Base-by-base conservation (phyloP, 2,329 filamentous ascomycete genomes). In the Eurotiales sp. region DNA sequence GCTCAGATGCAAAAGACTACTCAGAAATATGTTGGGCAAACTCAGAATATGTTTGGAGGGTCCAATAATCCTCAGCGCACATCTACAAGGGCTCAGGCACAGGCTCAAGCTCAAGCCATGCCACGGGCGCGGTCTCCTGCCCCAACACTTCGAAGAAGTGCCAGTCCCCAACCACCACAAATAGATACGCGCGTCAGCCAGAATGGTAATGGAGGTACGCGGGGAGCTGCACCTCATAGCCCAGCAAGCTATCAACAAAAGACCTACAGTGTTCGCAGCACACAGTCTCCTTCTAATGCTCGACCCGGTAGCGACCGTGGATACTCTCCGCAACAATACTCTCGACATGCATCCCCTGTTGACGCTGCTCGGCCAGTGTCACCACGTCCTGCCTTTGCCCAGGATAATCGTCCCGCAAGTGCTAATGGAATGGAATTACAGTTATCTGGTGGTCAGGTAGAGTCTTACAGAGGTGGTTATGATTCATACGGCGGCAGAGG, bases 1-100 rank as follows among this genome's bases (percentile, higher is more conserved):
- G 88, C 87, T 56, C 89, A 93, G 43, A 99, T 99, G 95, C 89
- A 96, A 64, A 88, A 95, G 68, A 89, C 91, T 3, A 93, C 90
- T 0, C 87, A 95, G 61, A 90, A 90, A 69, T 96, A 92, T 63
- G 83, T 87, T 19, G 83, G 85, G 41, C 88, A 96, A 68, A 89
- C 88, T 2, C 82, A 89, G 39, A 90, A 80, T 62, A 85, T 96
- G 75, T 93, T 95, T 23, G 59, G 66, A 8, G 62, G 70, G 41
- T 63, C 65, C 51, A 67, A 64, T 42, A 67, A 65, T 51, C 74
- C 72, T 34, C 78, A 84, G 21, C 78, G 83, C 11, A 78, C 84
- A 3, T 72, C 75, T 11, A 85, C 82, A 4, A 75, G 85, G 51
- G 80, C 78, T 15, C 79, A 73, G 55, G 81, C 61, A 14, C 43